phyloP scores from a whole-genome alignment of 331 rosid genomes.

The Rhamnella rubrinervis region DNA sequence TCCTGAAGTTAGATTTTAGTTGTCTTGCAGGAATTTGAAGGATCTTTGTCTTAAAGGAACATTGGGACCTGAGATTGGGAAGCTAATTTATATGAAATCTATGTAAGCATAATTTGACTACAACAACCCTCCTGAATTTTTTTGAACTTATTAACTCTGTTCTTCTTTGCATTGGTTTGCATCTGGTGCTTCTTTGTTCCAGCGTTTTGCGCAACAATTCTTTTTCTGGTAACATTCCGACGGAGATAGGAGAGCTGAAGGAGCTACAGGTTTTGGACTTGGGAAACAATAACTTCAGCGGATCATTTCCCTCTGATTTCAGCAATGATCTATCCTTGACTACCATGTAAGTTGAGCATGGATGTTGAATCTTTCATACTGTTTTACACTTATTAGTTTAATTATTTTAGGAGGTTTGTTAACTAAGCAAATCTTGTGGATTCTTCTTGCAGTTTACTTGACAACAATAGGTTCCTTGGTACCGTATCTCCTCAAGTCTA shows the following conservation, averaged over 20 bases:
- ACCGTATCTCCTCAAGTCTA: constrained; percentile 40
- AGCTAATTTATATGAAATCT: constrained; percentile 53
- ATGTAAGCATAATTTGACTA: constrained; percentile 43
- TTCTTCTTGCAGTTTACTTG: constrained; percentile 52
- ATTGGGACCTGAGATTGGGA: constrained; percentile 61
- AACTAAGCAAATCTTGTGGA: constrained; percentile 1
- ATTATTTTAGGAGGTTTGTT: neutral
- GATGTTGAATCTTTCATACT: constrained; percentile 2
- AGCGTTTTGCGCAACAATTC: constrained; percentile 75
- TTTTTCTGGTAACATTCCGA: constrained; percentile 51
- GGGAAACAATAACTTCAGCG: constrained; percentile 67
- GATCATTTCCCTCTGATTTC: constrained; percentile 46
- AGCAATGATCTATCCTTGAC: constrained; percentile 45
- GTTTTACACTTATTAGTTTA: neutral
- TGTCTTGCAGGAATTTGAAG: constrained; percentile 57
- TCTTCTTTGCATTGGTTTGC: neutral
- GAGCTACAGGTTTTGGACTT: constrained; percentile 69
- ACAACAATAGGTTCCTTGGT: constrained; percentile 51
- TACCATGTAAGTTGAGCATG: constrained; percentile 41
- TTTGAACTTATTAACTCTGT: neutral
- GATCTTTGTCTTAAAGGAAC: constrained; percentile 68
- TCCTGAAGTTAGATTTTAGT: constrained; percentile 13
- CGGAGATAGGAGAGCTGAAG: constrained; percentile 46
- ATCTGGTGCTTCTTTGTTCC: constrained; percentile 20
- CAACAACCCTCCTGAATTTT: neutral